Conservation (phyloP, 2,329 filamentous ascomycete genomes). For the Colletotrichum ledebouriae region DNA sequence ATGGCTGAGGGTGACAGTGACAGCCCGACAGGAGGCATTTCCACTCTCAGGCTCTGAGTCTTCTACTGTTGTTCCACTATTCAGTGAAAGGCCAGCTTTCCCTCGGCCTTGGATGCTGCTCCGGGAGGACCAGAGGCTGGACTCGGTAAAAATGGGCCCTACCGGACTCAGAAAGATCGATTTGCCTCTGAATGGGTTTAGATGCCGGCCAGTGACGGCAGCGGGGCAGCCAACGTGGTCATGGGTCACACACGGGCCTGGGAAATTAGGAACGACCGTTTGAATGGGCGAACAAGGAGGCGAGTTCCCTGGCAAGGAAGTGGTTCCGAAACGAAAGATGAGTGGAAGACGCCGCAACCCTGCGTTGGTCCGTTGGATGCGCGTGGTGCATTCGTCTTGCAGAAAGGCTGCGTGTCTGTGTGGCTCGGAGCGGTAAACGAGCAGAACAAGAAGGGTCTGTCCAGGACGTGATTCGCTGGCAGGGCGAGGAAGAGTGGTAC, state of each 20-base stretch:
- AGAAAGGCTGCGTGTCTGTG: constrained; percentile 31
- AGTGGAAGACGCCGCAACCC: constrained; percentile 33
- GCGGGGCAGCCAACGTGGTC: constrained; percentile 42
- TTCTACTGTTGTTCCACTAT: neutral
- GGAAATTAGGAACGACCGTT: constrained; percentile 43
- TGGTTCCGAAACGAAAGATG: constrained; percentile 20
- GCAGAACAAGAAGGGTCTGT: constrained; percentile 32
- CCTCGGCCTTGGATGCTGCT: constrained; percentile 16
- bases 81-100: constrained; percentile 1
- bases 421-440: constrained; percentile 41
- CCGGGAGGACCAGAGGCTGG: constrained; percentile 25
- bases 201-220: constrained; percentile 39
- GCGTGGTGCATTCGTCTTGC: constrained; percentile 27
- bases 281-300: constrained; percentile 32
- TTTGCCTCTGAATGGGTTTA: constrained; percentile 24
- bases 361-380: constrained; percentile 40
- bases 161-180: constrained; percentile 27
- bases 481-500: constrained; percentile 17
- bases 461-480: constrained; percentile 33
- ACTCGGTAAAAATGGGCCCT: constrained; percentile 28
- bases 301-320: constrained; percentile 20
- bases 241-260: constrained; percentile 41
- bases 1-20: neutral
- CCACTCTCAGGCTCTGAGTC: neutral
- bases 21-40: too few relatives aligned